Evolutionary conservation across 1,139 yeast species (phyloP).

Genomic region (Candida labiduridarum): DNA sequence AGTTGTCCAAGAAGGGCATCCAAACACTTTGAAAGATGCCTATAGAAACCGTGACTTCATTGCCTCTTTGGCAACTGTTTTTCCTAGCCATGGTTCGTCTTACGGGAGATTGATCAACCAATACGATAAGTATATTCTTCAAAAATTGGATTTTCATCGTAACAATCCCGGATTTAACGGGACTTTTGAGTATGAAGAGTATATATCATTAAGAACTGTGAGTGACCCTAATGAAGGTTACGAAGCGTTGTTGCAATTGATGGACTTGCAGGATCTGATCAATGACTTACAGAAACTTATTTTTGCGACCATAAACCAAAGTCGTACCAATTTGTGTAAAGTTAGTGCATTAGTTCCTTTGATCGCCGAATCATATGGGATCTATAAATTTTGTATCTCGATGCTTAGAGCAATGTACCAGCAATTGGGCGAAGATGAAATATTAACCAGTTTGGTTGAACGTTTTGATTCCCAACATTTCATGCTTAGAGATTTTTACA

Average conservation of each 20-base stretch:
- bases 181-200: slow-evolving; percentile 94
- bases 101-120: slow-evolving; percentile 79
- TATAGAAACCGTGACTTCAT: slow-evolving; percentile 62
- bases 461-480: slow-evolving; percentile 81
- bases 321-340: slow-evolving; percentile 75
- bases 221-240: slow-evolving; percentile 96
- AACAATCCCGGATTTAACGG: slow-evolving; percentile 91
- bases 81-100: slow-evolving; percentile 47
- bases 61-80: slow-evolving; percentile 43
- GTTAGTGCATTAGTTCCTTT: slow-evolving; percentile 88
- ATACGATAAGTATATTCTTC: slow-evolving; percentile 69
- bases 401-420: slow-evolving; percentile 90
- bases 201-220: slow-evolving; percentile 81
- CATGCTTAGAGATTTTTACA: slow-evolving; percentile 80
- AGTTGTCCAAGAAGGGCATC: slow-evolving; percentile 96
- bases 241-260: slow-evolving; percentile 82
- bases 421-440: slow-evolving; percentile 77
- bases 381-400: slow-evolving; percentile 83
- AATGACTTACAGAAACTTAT: slow-evolving; percentile 79
- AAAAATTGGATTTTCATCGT: slow-evolving; percentile 81
- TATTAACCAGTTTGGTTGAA: slow-evolving; percentile 71
- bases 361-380: slow-evolving; percentile 92
- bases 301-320: slow-evolving; percentile 70
- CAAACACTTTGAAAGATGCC: slow-evolving; percentile 79
- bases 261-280: slow-evolving; percentile 83